Percentiles rank a stretch among this genome's conserved stretches.
phyloP scores from a whole-genome alignment of 1,284 basidiomycete species.

The Neotropicomus parvogracilis region DNA sequence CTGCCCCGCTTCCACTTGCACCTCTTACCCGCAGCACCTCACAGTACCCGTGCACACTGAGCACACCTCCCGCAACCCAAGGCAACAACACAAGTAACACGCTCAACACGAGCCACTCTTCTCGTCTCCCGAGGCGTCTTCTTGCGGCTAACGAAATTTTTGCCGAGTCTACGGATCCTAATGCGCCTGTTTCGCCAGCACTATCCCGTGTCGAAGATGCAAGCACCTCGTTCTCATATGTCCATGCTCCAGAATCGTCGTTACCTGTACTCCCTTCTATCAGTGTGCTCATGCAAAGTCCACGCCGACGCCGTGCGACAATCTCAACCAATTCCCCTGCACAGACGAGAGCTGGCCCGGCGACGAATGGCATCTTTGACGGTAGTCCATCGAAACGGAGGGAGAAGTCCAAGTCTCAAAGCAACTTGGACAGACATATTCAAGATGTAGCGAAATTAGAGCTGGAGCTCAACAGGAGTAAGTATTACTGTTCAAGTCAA shows the following conservation, averaged over 20 bases:
- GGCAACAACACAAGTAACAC: conserved; percentile 4
- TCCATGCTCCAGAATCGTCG: conserved; percentile 21
- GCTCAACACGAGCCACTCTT: conserved; percentile 38
- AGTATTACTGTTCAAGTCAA: not conserved
- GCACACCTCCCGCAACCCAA: conserved; percentile 1
- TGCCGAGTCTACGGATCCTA: conserved; percentile 38
- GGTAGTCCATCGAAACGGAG: conserved; percentile 57
- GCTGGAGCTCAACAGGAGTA: conserved; percentile 47
- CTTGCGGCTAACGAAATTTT: conserved; percentile 72
- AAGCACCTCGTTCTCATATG: conserved; percentile 20
- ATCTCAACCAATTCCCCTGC: conserved; percentile 60
- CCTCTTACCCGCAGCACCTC: conserved; percentile 50
- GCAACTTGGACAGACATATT: conserved; percentile 62
- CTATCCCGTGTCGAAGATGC: conserved; percentile 25
- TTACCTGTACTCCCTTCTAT: conserved; percentile 20
- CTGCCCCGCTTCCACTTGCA: conserved; percentile 57
- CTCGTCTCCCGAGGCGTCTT: conserved; percentile 55
- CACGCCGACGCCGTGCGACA: conserved; percentile 60
- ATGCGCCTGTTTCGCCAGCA: conserved; percentile 33
- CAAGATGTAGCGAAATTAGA: conserved; percentile 59
- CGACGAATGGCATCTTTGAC: conserved; percentile 32
- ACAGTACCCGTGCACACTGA: conserved; percentile 28
- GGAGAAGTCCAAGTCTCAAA: conserved; percentile 64
- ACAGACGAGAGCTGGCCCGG: conserved; percentile 20
- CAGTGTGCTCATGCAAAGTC: conserved; percentile 40